Base-by-base conservation (phyloP, 2,329 filamentous ascomycete genomes). In the Diaporthe velutina region DNA sequence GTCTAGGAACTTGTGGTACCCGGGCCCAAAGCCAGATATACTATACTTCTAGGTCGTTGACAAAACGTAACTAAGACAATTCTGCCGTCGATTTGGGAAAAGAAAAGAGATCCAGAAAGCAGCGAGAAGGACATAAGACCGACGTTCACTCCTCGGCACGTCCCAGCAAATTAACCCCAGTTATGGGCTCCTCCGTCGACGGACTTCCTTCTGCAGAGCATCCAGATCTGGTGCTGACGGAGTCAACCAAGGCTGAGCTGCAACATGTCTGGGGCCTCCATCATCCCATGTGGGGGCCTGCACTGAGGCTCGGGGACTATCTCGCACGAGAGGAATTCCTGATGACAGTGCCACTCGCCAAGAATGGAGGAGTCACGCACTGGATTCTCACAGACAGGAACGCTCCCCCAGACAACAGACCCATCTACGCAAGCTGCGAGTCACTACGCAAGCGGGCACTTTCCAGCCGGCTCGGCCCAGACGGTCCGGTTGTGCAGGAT, bases 351-450 rank as follows among this genome's bases (percentile, higher is more conserved):
- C 88, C 91, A 9, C 85, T 94, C 25, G 87, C 91, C 19, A 85
- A 85, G 67, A 82, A 91, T 76, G 89, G 88, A 52, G 91, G 92
- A 52, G 85, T 93, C 76, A 88, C 87, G 17, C 86, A 89, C 77
- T 94, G 92, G 92, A 88, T 94, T 72, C 86, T 94, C 40, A 92
- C 91, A 5, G 85, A 90, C 73, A 78, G 79, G 68, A 73, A 79
- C 52, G 75, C 82, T 64, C 76, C 82, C 2, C 83, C 85, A 0
- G 81, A 85, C 35, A 77, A 83, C 25, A 87, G 90, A 35, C 89
- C 87, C 6, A 84, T 94, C 38, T 86, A 93, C 30, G 90, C 91
- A 4, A 90, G 89, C 38, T 93, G 91, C 81, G 92, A 94, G 82
- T 89, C 89, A 13, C 85, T 93, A 70, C 87, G 88, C 75, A 93